A percentile compares a stretch with the other conserved stretches of the same genome.
Evolutionary conservation across 1,284 basidiomycete species (phyloP).

Genomic region (Prillingera fragicola): DNA sequence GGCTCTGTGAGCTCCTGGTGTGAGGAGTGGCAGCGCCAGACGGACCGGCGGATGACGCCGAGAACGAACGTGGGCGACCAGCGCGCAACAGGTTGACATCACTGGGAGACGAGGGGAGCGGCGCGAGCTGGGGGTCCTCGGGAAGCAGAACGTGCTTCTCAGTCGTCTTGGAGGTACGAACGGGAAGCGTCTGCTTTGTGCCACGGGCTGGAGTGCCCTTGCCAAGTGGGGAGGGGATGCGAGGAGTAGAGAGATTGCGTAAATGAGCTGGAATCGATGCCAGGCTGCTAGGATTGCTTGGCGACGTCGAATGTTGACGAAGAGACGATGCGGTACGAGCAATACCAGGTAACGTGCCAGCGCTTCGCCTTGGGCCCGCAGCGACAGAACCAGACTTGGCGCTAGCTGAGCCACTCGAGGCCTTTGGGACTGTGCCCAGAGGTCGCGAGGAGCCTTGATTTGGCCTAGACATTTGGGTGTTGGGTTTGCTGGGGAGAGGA

Average conservation of each 20-base stretch:
- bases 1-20: not conserved
- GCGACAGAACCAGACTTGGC: not conserved
- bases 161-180: constrained; percentile 79
- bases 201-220: constrained; percentile 42
- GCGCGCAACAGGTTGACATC: constrained; percentile 22
- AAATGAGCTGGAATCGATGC: constrained; percentile 44
- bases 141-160: constrained; percentile 89
- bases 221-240: constrained; percentile 45
- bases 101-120: constrained; percentile 52
- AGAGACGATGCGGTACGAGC: constrained; percentile 45
- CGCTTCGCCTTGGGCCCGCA: constrained; percentile 38
- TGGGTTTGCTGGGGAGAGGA: constrained; percentile 1
- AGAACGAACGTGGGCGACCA: not conserved
- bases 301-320: constrained; percentile 30
- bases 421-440: constrained; percentile 32
- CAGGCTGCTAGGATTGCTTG: constrained; percentile 18
- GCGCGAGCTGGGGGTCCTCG: constrained; percentile 81
- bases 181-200: constrained; percentile 51
- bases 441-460: constrained; percentile 27
- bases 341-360: constrained; percentile 37
- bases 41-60: not conserved
- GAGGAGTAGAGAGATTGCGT: constrained; percentile 39
- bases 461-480: constrained; percentile 40
- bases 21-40: constrained; percentile 1
- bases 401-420: constrained; percentile 19